Percentiles rank a stretch among this genome's conserved stretches.
Conservation (phyloP, 2,329 filamentous ascomycete species). For the Furcasterigmium sp. region DNA sequence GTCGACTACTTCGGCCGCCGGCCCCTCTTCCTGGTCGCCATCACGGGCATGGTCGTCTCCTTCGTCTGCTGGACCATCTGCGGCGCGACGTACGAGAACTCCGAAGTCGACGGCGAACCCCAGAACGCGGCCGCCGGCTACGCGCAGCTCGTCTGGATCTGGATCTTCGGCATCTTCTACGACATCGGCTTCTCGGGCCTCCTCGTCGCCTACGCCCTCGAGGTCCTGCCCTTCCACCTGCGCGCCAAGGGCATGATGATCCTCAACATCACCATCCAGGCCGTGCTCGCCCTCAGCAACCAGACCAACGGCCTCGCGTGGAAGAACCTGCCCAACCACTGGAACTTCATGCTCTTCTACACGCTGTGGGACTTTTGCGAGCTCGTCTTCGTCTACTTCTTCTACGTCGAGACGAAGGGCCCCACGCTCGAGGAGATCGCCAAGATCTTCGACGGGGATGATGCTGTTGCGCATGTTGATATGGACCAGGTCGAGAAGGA, state of each 20-base stretch:
- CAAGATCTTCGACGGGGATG: slow-evolving; percentile 64
- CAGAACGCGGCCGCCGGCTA: slow-evolving; percentile 41
- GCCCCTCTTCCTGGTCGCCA: slow-evolving; percentile 46
- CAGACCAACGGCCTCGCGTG: slow-evolving; percentile 62
- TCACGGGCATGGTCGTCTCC: slow-evolving; percentile 40
- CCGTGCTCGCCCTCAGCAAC: slow-evolving; percentile 55
- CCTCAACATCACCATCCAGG: slow-evolving; percentile 60
- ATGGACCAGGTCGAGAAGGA: slow-evolving; percentile 52
- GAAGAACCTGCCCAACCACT: slow-evolving; percentile 52
- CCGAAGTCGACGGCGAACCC: slow-evolving; percentile 20
- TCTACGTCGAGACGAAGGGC: slow-evolving; percentile 66
- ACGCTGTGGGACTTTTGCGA: slow-evolving; percentile 57
- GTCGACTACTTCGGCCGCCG: slow-evolving; percentile 48
- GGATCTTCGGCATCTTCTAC: slow-evolving; percentile 55
- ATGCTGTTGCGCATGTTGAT: slow-evolving; percentile 50
- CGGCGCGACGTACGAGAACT: slow-evolving; percentile 47
- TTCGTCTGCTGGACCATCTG: slow-evolving; percentile 46
- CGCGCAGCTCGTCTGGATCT: slow-evolving; percentile 52
- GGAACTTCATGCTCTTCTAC: slow-evolving; percentile 64
- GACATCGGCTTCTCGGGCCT: slow-evolving; percentile 56
- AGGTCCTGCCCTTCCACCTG: slow-evolving; percentile 53
- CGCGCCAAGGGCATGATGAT: slow-evolving; percentile 58
- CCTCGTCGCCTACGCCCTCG: slow-evolving; percentile 51
- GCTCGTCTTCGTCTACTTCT: slow-evolving; percentile 58
- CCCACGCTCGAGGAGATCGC: slow-evolving; percentile 67